phyloP scores from a whole-genome alignment of 495 filamentous ascomycete species.

The Aspergillus nanangensis region DNA sequence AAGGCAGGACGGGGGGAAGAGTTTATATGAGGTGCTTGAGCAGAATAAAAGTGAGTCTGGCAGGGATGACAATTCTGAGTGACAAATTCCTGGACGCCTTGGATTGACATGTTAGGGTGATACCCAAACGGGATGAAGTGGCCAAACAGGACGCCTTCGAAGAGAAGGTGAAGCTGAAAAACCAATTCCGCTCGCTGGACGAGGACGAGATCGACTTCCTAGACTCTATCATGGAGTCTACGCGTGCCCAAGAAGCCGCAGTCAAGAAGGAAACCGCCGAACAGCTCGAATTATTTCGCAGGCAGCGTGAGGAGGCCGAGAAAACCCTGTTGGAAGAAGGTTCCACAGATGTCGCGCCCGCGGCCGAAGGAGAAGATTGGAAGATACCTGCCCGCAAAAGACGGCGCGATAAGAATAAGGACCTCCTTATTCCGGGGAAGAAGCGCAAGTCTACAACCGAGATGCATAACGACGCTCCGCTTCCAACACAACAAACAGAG shows the following conservation, averaged over 20 bases:
- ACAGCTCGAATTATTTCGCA: conserved; percentile 65
- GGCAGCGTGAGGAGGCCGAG: conserved; percentile 64
- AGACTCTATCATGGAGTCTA: conserved; percentile 68
- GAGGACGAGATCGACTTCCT: conserved; percentile 93
- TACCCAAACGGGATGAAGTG: conserved; percentile 44
- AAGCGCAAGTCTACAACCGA: conserved; percentile 42
- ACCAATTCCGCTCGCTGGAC: conserved; percentile 91
- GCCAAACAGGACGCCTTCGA: conserved; percentile 97
- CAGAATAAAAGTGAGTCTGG: conserved; percentile 80
- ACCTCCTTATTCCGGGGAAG: conserved; percentile 53
- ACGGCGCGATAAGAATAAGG: conserved; percentile 54
- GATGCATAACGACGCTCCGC: conserved; percentile 4
- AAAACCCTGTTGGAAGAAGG: conserved; percentile 39
- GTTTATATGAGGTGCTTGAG: conserved; percentile 81
- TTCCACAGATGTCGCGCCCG: conserved; percentile 28
- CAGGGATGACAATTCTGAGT: background rate
- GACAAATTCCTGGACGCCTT: conserved; percentile 4
- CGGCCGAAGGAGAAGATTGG: conserved; percentile 50
- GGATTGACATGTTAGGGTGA: conserved; percentile 54
- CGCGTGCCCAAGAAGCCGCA: conserved; percentile 64
- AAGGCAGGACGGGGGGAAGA: conserved; percentile 59
- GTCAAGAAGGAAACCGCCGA: conserved; percentile 71
- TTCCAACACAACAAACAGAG: conserved; percentile 7
- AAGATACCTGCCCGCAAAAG: conserved; percentile 51
- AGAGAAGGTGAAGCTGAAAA: conserved; percentile 78